These are phyloP conservation scores for Colletotrichum limetticola DNA, from an alignment of 2,329 filamentous ascomycete species.

Conservation along the genomic window DNA sequence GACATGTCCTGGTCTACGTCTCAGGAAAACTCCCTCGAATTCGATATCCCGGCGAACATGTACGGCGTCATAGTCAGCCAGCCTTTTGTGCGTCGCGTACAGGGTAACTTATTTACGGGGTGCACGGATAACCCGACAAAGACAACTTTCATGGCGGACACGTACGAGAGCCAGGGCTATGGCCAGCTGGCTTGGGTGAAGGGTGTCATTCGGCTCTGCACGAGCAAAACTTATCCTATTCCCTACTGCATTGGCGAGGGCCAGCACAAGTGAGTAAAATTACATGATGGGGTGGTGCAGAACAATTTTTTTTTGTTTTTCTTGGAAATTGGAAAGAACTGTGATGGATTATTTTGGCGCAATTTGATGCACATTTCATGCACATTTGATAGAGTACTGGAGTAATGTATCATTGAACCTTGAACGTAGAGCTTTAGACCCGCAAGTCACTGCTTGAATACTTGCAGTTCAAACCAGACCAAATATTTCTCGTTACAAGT, in stretches of 20 bases:
- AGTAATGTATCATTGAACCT: too few relatives aligned
- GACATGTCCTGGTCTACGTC: slow-evolving; percentile 41
- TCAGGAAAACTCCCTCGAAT: slow-evolving; percentile 43
- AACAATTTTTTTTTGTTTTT: too few relatives aligned
- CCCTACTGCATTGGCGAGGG: slow-evolving; percentile 50
- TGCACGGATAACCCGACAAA: slow-evolving; percentile 43
- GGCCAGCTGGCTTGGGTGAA: slow-evolving; percentile 49
- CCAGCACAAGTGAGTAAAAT: neutral
- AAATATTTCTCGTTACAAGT: too few relatives aligned
- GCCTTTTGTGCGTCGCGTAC: slow-evolving; percentile 44
- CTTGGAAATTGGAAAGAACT: too few relatives aligned
- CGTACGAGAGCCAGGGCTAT: slow-evolving; percentile 45
- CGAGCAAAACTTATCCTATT: slow-evolving; percentile 47
- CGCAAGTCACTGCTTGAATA: too few relatives aligned
- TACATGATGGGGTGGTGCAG: too few relatives aligned
- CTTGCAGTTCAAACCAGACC: too few relatives aligned
- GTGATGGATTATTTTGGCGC: too few relatives aligned
- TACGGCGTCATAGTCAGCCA: slow-evolving; percentile 52
- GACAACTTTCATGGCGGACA: slow-evolving; percentile 45
- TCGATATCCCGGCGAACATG: slow-evolving; percentile 45
- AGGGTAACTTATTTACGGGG: slow-evolving; percentile 46
- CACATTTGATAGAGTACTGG: too few relatives aligned
- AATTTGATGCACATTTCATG: too few relatives aligned
- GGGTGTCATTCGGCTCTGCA: slow-evolving; percentile 50
- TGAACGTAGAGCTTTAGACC: too few relatives aligned